Base-by-base conservation (phyloP, 2,329 filamentous ascomycete species). In the Nakataea oryzae region DNA sequence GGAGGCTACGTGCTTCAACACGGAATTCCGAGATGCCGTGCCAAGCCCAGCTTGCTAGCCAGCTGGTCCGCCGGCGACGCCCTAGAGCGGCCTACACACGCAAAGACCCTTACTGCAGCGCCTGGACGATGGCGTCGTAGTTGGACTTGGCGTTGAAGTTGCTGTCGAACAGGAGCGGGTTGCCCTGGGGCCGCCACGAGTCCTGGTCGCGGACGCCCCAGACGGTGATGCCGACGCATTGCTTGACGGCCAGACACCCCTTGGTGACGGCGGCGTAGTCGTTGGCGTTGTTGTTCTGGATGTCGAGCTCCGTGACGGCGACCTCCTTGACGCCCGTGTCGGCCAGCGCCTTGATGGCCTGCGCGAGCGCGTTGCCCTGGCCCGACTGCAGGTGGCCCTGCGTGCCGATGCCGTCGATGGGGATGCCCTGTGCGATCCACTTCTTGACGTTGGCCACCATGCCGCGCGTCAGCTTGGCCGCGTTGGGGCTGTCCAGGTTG, bases 281-380 rank as follows among this genome's bases (percentile, higher is more conserved):
- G 26, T 73, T 72, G 5, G 79, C 66, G 24, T 79, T 74, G 9
- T 83, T 84, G 26, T 76, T 75, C 60, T 80, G 79, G 68, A 91
- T 89, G 69, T 91, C 88, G 27, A 89, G 78, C 74, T 89, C 86
- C 1, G 86, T 89, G 59, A 88, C 78, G 7, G 86, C 86, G 34
- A 87, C 79, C 69, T 89, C 85, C 57, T 72, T 73, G 24, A 77
- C 71, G 17, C 78, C 80, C 7, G 79, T 75, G 13, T 70, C 72
- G 34, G 81, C 84, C 24, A 87, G 77, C 0, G 75, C 74, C 67
- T 79, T 74, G 63, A 88, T 75, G 26, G 84, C 81, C 13, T 68
- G 76, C 11, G 78, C 76, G 6, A 77, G 74, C 29, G 74, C 77
- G 57, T 69, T 73, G 62, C 80, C 79, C 24, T 73, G 71, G 62